Evolutionary conservation across 371 early-diverging fungal genomes (phyloP).

Genomic region (Circinella minor): DNA sequence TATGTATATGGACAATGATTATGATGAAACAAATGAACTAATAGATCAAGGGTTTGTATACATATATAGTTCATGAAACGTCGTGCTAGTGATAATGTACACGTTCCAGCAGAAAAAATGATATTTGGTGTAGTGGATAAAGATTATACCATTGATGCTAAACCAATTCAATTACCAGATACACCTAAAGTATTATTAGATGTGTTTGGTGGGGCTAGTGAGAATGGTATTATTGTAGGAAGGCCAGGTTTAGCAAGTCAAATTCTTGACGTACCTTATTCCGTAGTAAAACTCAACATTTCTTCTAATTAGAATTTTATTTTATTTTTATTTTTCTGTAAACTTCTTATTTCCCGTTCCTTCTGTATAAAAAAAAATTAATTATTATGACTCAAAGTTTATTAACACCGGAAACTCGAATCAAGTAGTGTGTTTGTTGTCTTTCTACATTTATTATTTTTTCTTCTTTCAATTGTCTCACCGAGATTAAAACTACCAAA

Average conservation of each 20-base stretch:
- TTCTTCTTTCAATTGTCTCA: too few relatives aligned
- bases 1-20: too few relatives aligned
- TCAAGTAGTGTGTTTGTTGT: constrained; percentile 50
- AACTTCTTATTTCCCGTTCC: too few relatives aligned
- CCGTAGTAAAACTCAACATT: constrained; percentile 26
- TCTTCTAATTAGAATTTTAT: constrained; percentile 9
- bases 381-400: constrained; percentile 29
- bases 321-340: constrained; percentile 2
- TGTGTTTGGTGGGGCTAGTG: constrained; percentile 60
- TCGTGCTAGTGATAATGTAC: neutral
- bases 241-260: constrained; percentile 33
- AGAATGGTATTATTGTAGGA: constrained; percentile 62
- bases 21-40: too few relatives aligned
- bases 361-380: neutral
- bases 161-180: constrained; percentile 28
- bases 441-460: too few relatives aligned
- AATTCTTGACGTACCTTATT: constrained; percentile 48
- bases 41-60: too few relatives aligned
- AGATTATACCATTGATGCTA: constrained; percentile 37
- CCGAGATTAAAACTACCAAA: too few relatives aligned
- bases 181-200: constrained; percentile 5
- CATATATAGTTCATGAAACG: constrained; percentile 19
- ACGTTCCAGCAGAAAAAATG: constrained; percentile 20
- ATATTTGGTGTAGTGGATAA: constrained; percentile 37
- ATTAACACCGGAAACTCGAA: constrained; percentile 56